Base-by-base conservation (phyloP, 2,329 filamentous ascomycete genomes). In the Trichoderma sp. region DNA sequence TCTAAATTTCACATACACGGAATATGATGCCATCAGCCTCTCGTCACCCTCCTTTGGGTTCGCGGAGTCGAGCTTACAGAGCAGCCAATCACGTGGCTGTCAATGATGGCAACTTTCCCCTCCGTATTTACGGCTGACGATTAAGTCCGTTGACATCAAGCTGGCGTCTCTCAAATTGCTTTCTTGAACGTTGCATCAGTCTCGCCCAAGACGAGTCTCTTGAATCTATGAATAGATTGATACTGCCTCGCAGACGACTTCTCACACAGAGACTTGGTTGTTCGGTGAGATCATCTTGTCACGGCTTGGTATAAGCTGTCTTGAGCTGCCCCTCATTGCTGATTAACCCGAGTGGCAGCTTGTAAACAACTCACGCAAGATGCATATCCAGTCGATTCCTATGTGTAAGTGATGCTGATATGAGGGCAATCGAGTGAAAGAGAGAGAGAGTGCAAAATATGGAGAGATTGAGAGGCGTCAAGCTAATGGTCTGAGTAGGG, bases 341-440 rank as follows among this genome's bases (percentile, higher is more conserved):
- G 57, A 68, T 42, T 32, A 65, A 56, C 15, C 37, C 35, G 32
- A 27, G 15, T 17, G 19, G 37, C 42, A 67, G 61, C 10, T 65
- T 35, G 25, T 39, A 48, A 54, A 69, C 27, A 64, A 60, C 29
- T 73, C 73, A 35, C 71, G 76, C 73, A 70, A 72, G 72, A 95
- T 95, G 92, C 91, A 94, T 87, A 90, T 94, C 81, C 87, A 92
- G 80, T 91, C 91, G 73, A 94, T 95, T 80, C 91, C 92, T 67
- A 94, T 95, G 91, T 94, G 92, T 93, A 87, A 76, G 89, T 83
- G 70, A 52, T 17, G 25, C 8, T 13, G 5, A 52, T 15, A 15
- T 15, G 27, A 29, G 2, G 4, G 12, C 10, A n/a, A 15, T 4
- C 1, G 25, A 27, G 1, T 2, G 22, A n/a, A 0, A 42, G 15